Base-by-base conservation (phyloP, 2,329 filamentous ascomycete genomes). In the Botryotinia calthae region DNA sequence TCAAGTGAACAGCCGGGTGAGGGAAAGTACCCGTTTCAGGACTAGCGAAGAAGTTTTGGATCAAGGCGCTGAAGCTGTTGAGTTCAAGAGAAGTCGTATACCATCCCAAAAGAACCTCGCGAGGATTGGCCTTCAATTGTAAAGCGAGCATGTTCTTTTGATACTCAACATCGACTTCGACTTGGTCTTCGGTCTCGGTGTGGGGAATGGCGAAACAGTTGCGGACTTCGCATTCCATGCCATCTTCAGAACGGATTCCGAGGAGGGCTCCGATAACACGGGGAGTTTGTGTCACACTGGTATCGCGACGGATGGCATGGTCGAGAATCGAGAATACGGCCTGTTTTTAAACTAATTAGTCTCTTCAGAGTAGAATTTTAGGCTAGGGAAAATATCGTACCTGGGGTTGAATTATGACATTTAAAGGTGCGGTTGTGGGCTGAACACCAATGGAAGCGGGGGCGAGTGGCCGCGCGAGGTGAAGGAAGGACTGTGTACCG, bases 151-250 rank as follows among this genome's bases (percentile, higher is more conserved):
- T 99, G 84, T 95, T 95, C 89, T 98, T 98, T 86, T 99, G 96
- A 85, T 98, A 99, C 85, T 99, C 96, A 88, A 99, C 97, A 82
- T 99, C 96, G 76, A 99, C 96, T 85, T 99, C 96, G 80, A 99
- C 96, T 85, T 99, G 96, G 84, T 99, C 96, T 82, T 95, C 93
- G 79, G 95, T 97, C 86, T 99, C 96, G 78, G 95, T 98, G 86
- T 99, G 96, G 78, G 95, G 95, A 81, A 99, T 97, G 78, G 96
- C 96, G 83, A 99, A 99, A 86, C 94, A 95, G 81, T 94, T 97
- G 82, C 94, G 91, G 81, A 99, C 96, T 84, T 97, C 94, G 81
- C 97, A 93, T 84, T 98, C 95, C 82, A 93, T 94, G 83, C 95
- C 96, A 87, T 99, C 96, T 86, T 99, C 96, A 82, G 92, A 96